Base-by-base conservation (phyloP, 345 rosid species). In the Gossypium raimondii region DNA sequence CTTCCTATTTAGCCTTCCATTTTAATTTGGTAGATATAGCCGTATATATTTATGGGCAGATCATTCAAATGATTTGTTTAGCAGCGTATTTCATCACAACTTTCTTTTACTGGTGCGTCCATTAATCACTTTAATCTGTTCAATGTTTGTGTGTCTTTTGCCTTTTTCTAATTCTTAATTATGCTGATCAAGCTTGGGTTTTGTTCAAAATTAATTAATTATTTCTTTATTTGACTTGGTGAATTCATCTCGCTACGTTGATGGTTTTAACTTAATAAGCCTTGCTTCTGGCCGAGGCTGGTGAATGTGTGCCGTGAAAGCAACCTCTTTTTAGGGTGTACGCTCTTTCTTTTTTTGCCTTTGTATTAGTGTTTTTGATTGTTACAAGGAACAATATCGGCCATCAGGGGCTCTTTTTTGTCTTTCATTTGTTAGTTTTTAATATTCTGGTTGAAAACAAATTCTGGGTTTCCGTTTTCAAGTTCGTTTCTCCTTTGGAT, bases 221-320 rank as follows among this genome's bases (percentile, higher is more conserved):
- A 65, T 67, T 14, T 57, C 62, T 62, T 53, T 38, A 44, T 68
- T 24, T 75, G 16, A n/a, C 50, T 64, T 52, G 75, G 17, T 43
- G 17, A 53, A 55, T 53, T 56, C 5, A 43, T 64, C n/a, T 41
- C 11, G n/a, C 10, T 41, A 64, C 18, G 50, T 27, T 64, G 25
- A 43, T 50, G 25, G 5, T 62, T 61, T 16, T 17, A n/a, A 17
- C 63, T 43, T 44, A 14, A 17, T 18, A 4, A 47, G 55, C 69
- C 51, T 62, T 75, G 80, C 84, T 86, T 82, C 66, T 24, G 57
- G 44, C 73, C 45, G 79, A 81, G 69, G 81, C 73, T 16, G 79
- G 76, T 73, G 84, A 81, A 79, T 85, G 76, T 81, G 80, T 85
- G 76, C 75, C 84, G 79, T 84, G 82, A 65, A 85, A 85, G 87